Percentiles rank a stretch among this genome's conserved stretches.
Evolutionary conservation across 345 rosid genomes (phyloP).

Genomic region (Hevea brasiliensis): DNA sequence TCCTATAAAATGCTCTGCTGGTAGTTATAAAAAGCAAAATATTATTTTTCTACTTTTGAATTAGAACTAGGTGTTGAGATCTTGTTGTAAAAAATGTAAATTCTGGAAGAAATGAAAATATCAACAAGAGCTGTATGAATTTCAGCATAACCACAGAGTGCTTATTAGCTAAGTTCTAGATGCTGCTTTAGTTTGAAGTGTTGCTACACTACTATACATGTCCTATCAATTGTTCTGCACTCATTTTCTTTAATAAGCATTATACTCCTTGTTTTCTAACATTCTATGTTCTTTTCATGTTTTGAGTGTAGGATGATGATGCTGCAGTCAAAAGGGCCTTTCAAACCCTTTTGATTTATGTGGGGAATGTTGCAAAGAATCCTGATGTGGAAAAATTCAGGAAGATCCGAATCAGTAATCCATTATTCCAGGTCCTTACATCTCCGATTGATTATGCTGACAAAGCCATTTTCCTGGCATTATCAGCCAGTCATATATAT

Average conservation of each 20-base stretch:
- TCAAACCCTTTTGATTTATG: slow-evolving; percentile 62
- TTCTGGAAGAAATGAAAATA: not conserved
- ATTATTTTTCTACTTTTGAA: not conserved
- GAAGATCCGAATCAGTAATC: slow-evolving; percentile 64
- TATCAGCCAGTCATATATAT: not conserved
- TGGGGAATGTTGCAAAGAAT: slow-evolving; percentile 56
- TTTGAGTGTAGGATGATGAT: slow-evolving; percentile 50
- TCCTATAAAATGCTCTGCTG: too few relatives aligned
- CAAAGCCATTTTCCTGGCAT: not conserved
- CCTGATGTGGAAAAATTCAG: slow-evolving; percentile 67
- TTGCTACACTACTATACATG: not conserved
- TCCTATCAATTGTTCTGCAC: not conserved
- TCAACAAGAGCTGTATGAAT: not conserved
- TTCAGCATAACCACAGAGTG: not conserved
- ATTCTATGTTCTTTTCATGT: not conserved
- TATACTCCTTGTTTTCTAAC: not conserved
- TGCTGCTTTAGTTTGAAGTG: not conserved
- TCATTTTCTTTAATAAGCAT: not conserved
- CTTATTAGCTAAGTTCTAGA: not conserved
- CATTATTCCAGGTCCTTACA: slow-evolving; percentile 49
- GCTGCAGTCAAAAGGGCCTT: slow-evolving; percentile 55
- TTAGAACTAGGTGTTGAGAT: not conserved
- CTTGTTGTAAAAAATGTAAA: not conserved
- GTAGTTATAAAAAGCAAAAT: not conserved
- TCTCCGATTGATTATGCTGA: slow-evolving; percentile 1